phyloP scores from a whole-genome alignment of 2,329 filamentous ascomycete species.

The Colletotrichum sp. region DNA sequence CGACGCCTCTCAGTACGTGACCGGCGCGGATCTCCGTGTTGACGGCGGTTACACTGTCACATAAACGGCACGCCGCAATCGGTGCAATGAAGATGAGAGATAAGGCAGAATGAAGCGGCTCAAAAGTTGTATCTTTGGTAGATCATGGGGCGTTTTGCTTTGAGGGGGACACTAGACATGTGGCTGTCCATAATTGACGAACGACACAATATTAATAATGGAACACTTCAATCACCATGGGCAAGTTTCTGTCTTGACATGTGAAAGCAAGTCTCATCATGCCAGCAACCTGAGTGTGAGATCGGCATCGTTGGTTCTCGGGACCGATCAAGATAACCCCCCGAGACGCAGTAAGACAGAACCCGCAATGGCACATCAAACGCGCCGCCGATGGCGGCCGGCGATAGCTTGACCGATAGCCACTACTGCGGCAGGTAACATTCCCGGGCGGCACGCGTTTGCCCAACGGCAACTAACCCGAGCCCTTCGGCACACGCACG shows the following conservation, averaged over 20 bases:
- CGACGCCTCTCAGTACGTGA: slow-evolving; percentile 77
- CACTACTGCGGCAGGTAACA: not conserved
- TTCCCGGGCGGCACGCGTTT: not conserved
- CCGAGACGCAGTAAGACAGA: not conserved
- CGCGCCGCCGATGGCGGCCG: not conserved
- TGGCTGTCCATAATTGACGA: not conserved
- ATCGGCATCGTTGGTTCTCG: not conserved
- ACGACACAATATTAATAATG: not conserved
- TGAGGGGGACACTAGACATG: not conserved
- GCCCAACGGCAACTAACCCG: not conserved
- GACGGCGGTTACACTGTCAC: slow-evolving; percentile 91
- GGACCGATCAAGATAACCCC: not conserved
- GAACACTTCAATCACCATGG: not conserved
- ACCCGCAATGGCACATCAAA: not conserved
- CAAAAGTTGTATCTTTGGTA: not conserved
- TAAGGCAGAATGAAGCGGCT: not conserved
- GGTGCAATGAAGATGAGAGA: not conserved
- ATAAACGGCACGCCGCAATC: slow-evolving; percentile 38
- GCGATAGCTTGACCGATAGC: not conserved
- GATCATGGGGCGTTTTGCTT: not conserved
- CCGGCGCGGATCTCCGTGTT: slow-evolving; percentile 77
- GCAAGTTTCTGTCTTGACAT: not conserved
- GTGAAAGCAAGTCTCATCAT: not conserved
- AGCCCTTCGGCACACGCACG: not conserved
- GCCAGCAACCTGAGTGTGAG: not conserved